phyloP scores from a whole-genome alignment of 495 filamentous ascomycete genomes.

The Neurospora sp. region DNA sequence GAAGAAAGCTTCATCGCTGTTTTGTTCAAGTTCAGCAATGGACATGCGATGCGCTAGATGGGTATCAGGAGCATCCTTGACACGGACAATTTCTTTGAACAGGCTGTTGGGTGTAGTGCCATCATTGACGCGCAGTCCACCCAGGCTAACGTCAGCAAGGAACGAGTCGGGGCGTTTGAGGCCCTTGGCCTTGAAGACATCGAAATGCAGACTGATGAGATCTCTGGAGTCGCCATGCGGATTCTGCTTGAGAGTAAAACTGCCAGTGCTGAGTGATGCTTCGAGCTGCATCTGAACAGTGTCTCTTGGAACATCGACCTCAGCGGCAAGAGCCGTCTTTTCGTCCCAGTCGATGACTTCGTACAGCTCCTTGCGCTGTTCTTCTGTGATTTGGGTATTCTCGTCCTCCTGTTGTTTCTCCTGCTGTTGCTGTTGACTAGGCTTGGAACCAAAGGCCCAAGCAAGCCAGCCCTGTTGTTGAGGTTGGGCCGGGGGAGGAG shows the following conservation, averaged over 20 bases:
- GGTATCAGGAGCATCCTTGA: constrained; percentile 69
- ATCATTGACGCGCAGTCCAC: constrained; percentile 87
- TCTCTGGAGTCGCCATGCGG: constrained; percentile 72
- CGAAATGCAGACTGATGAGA: constrained; percentile 82
- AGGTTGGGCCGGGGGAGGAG: constrained; percentile 32
- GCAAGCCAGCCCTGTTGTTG: constrained; percentile 70
- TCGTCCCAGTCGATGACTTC: constrained; percentile 97
- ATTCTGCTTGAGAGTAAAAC: constrained; percentile 83
- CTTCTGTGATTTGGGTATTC: constrained; percentile 76
- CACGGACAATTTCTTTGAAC: constrained; percentile 85
- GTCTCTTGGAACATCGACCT: constrained; percentile 80
- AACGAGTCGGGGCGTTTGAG: constrained; percentile 84
- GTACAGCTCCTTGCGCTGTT: constrained; percentile 93
- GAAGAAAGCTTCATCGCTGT: constrained; percentile 69
- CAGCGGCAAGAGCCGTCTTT: constrained; percentile 77
- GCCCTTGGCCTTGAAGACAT: constrained; percentile 81
- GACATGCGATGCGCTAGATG: constrained; percentile 37
- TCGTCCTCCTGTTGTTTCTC: constrained; percentile 50
- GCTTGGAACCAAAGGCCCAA: constrained; percentile 80
- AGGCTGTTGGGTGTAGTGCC: constrained; percentile 85
- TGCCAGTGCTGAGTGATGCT: constrained; percentile 78
- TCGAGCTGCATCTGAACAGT: constrained; percentile 87
- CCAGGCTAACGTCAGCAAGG: constrained; percentile 77
- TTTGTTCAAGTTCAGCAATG: constrained; percentile 54
- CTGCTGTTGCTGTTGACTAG: constrained; percentile 31